Evolutionary conservation across 2,329 filamentous ascomycete species (phyloP), one percentile per base, ranked within the genome.

Genomic region (Cordyceps cicadae): DNA sequence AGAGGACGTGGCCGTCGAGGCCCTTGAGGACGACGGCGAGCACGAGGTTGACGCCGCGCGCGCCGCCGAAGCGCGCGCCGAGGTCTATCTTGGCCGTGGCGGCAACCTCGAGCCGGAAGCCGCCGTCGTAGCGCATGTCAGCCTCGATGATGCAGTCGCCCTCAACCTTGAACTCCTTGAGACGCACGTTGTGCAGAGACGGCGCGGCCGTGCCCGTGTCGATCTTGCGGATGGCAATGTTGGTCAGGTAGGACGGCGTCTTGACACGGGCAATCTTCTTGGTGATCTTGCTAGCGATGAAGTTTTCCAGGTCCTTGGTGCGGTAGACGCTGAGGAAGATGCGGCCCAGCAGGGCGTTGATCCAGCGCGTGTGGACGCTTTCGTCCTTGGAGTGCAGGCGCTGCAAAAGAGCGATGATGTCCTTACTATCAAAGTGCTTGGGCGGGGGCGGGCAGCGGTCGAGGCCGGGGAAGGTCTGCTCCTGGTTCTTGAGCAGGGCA

Each of bases 221-320:
- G 58, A 99, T 91, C 57, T 85, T 87, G 65, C 87, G 87, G 50
- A 97, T 83, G n/a, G 83, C 82, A 62, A 99, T 87, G 66, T 88
- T 87, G 19, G 90, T 92, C 61, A 99, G 86, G 68, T 97, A 96
- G 2, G 87, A 87, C 0, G 94, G 94, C 66, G 92, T 92, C 67
- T 95, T 94, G 29, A 96, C 93, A 39, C 94, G 85, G 1, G 92
- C 87, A 60, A 99, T 96, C 77, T 99, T 99, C 76, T 96, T 97
- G 24, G 90, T 92, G 64, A 99, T 88, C 75, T 96, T 97, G 29
- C 62, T 85, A 84, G 62, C 87, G 83, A 99, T 85, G 61, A 90
- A 84, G 50, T 87, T 82, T 70, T 96, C 89, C 17, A 97, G 75
- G 63, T 95, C 87, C 9, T 85, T 80, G 0, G 93, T 97, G 69